Conservation (phyloP, 768 basidiomycete genomes). For the Chalciporus sphaerocephalus region DNA sequence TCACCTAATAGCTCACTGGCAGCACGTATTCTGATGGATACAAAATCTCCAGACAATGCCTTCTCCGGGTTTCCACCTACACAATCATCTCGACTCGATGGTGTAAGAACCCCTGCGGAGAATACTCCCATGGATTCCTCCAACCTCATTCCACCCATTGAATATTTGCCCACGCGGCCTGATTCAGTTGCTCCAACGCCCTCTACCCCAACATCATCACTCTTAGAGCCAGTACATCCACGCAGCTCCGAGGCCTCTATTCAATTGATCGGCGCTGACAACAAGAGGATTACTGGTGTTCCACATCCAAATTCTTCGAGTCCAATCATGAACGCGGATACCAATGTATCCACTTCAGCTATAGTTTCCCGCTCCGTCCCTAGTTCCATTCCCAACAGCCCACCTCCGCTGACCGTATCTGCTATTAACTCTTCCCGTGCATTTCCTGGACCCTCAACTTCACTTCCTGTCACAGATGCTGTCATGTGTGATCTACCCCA, state of each 20-base stretch:
- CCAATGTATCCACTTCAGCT: background rate
- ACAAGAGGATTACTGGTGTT: background rate
- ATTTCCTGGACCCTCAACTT: background rate
- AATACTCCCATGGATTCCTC: background rate
- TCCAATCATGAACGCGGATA: background rate
- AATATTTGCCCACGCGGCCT: constrained; percentile 15
- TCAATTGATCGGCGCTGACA: background rate
- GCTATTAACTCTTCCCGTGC: background rate
- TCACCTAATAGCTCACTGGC: constrained; percentile 15
- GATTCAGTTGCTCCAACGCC: constrained; percentile 15
- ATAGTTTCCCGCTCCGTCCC: background rate
- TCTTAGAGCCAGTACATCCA: background rate
- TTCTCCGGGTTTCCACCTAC: background rate
- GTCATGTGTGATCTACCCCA: background rate
- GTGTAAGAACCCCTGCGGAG: background rate
- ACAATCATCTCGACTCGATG: background rate
- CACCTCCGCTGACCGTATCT: background rate
- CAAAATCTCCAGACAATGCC: background rate
- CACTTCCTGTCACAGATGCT: background rate
- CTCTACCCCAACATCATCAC: constrained; percentile 8
- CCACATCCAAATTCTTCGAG: background rate
- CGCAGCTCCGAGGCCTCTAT: background rate
- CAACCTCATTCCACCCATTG: constrained; percentile 32
- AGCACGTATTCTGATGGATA: constrained; percentile 23
- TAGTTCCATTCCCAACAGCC: background rate